phyloP scores from a whole-genome alignment of 345 rosid genomes.

The Ceriops decandra region DNA sequence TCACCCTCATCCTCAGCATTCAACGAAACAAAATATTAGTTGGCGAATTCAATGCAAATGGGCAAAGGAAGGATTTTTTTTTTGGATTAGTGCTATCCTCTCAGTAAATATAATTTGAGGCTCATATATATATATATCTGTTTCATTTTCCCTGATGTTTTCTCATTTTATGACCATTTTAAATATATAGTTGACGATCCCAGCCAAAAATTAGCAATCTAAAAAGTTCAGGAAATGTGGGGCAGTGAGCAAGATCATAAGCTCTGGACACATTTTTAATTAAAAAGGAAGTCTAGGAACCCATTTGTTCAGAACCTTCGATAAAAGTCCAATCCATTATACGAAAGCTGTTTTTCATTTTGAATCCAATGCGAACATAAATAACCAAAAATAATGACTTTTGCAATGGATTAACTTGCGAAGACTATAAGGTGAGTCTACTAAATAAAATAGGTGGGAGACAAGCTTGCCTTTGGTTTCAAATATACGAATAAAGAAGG shows the following conservation, averaged over 20 bases:
- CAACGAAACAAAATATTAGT: slow-evolving; percentile 12
- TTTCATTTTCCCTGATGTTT: background rate
- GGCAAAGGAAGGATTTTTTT: background rate
- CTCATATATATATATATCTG: background rate
- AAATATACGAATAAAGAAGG: slow-evolving; percentile 18
- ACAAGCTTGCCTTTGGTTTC: slow-evolving; percentile 18
- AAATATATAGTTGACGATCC: too few species aligned
- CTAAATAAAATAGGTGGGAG: slow-evolving; percentile 12
- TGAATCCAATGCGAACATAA: background rate
- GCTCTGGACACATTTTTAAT: background rate
- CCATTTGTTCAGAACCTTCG: background rate
- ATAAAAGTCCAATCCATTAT: background rate
- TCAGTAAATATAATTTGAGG: background rate
- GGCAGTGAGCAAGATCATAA: too few species aligned
- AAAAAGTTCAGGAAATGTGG: too few species aligned
- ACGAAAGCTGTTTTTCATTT: background rate
- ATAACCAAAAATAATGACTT: background rate
- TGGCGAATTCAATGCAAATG: slow-evolving; percentile 23
- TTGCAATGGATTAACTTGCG: slow-evolving; percentile 11
- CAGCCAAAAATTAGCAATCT: too few species aligned
- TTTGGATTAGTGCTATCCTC: background rate
- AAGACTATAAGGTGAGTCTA: slow-evolving; percentile 5
- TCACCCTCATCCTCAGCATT: slow-evolving; percentile 16
- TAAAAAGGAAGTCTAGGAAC: background rate
- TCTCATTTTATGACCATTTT: background rate